Base-by-base conservation (phyloP, 495 filamentous ascomycete genomes). In the Choiromyces venosus region DNA sequence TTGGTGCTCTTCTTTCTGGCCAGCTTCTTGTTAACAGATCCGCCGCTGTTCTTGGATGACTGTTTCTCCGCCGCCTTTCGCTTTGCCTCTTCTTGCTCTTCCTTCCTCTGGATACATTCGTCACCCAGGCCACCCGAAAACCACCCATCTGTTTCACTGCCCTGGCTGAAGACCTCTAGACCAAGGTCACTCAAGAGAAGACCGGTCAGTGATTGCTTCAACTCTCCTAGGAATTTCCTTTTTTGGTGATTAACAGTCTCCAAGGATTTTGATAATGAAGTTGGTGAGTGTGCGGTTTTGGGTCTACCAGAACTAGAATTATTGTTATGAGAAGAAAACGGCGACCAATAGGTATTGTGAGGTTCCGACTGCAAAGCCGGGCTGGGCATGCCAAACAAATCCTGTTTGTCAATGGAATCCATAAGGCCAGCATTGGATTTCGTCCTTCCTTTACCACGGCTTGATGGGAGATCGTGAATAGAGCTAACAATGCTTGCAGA, bases 121-220 rank as follows among this genome's bases (percentile, higher is more conserved):
- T 94, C 89, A 19, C 91, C 89, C 4, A 96, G 81, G 29, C 86
- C 87, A 74, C 90, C 88, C 7, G 88, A 87, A 80, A 97, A 94
- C 92, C 94, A 97, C 36, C 86, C 88, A 77, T 98, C 95, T 21
- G 94, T 99, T 84, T 99, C 95, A 75, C 92, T 94, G 19, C 95
- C 91, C 73, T 89, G 88, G 40, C 90, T 88, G 83, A 94, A 97
- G 19, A 97, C 90, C 12, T 91, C 87, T 65, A 89, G 92, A 12
- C 93, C 92, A 21, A 99, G 85, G 82, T 99, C 95, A 73, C 94
- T 97, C 40, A 98, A 84, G 12, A 99, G 85, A 38, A 99, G 84
- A 76, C 93, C 93, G 19, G 90, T 93, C 69, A 97, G 83, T 0
- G 89, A 91, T 79, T 93, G 91, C 78, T 90, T 89, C 40, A 97